phyloP scores from a whole-genome alignment of 2,329 filamentous ascomycete genomes.

The Aureobasidium leucospermi region DNA sequence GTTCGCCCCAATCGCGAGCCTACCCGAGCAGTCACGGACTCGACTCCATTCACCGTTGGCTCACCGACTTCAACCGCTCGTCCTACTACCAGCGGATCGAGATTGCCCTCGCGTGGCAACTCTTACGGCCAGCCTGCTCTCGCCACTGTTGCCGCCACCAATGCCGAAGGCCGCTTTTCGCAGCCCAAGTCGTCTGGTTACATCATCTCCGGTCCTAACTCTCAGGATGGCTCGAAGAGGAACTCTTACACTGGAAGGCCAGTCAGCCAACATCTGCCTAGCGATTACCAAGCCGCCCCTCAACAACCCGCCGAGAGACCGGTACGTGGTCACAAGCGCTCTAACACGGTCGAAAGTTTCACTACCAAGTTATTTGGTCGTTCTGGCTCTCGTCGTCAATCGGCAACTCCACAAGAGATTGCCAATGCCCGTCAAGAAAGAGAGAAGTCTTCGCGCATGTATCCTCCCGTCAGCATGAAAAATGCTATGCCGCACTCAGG shows the following conservation, averaged over 20 bases:
- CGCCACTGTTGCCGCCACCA: slow-evolving; percentile 79
- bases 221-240: slow-evolving; percentile 45
- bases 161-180: slow-evolving; percentile 81
- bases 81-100: slow-evolving; percentile 73
- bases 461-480: slow-evolving; percentile 89
- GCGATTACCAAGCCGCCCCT: slow-evolving; percentile 53
- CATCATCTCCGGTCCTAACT: slow-evolving; percentile 61
- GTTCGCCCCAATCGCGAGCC: slow-evolving; percentile 32
- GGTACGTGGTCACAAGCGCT: slow-evolving; percentile 56
- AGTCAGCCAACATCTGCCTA: slow-evolving; percentile 45
- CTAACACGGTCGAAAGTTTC: slow-evolving; percentile 50
- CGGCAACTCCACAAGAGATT: slow-evolving; percentile 20
- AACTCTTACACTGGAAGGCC: slow-evolving; percentile 52
- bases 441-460: slow-evolving; percentile 60
- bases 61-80: slow-evolving; percentile 38
- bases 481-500: slow-evolving; percentile 52
- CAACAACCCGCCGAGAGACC: slow-evolving; percentile 50
- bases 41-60: slow-evolving; percentile 33
- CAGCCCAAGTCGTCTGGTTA: slow-evolving; percentile 57
- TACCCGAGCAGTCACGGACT: slow-evolving; percentile 48
- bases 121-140: slow-evolving; percentile 85
- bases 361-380: slow-evolving; percentile 80
- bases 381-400: slow-evolving; percentile 34
- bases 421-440: slow-evolving; percentile 38
- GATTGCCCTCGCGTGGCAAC: slow-evolving; percentile 64